Evolutionary conservation across 108 stramenopile species (phyloP), one percentile per base, ranked within the genome.

Genomic region (Skeletonema grethae): DNA sequence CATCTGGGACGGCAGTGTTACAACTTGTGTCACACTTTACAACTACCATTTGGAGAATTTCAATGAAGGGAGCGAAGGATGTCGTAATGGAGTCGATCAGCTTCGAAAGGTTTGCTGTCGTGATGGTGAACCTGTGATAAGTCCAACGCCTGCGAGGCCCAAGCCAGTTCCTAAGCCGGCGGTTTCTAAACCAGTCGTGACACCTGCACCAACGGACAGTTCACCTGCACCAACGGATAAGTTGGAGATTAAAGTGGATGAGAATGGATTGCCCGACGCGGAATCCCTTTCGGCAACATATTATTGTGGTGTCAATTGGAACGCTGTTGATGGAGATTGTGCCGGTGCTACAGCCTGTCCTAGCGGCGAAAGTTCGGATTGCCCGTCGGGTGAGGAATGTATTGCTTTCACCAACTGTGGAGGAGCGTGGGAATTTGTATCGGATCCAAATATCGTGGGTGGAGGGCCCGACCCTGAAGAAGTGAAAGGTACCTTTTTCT

Each of bases 391-490:
- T 57, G 63, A 73, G 53, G 22, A 65, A 16, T 80, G 79, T 38
- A 69, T 80, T 61, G 79, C 79, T 25, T 80, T 73, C 29, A 80
- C 79, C 10, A 80, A 80, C 55, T 80, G 79, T 34, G 79, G 79
- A 50, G 79, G 79, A 68, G 69, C 61, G 25, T 80, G 73, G 28
- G 50, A 61, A 10, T 80, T 80, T 28, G 68, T 73, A 1, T 68
- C 61, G 41, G 60, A 80, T 73, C 79, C 79, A 2, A 69, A 63
- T 20, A 68, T 80, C 2, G 79, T 73, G 34, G 79, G 79, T 35
- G 79, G 79, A 57, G 79, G 79, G 61, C 79, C 79, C 22, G 63
- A 80, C 63, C 57, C 58, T 3, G 68, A 80, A 5, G 22, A 32
- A 29, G 79, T 80, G 53, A 80, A 80, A 68, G 43, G 68, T 30